A percentile compares a stretch with the other conserved stretches of the same genome.
Evolutionary conservation across 805 yeast species (phyloP).

Genomic region (Starmerella sirachaensis): DNA sequence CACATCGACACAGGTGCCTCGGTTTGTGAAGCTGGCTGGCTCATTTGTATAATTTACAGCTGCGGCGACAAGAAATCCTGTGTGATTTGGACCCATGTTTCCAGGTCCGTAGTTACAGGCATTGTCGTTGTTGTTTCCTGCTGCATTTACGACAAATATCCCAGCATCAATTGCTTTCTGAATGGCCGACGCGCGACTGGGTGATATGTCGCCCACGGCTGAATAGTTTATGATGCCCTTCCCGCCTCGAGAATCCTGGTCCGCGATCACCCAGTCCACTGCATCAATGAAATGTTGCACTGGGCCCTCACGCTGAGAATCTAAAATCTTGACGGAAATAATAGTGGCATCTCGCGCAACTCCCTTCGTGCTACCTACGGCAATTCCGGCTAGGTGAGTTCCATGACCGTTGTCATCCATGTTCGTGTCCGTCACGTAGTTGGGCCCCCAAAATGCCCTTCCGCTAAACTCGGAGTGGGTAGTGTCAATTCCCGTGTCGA

Average conservation of each 20-base stretch:
- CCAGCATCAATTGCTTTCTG: constrained; percentile 18
- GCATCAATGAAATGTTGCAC: constrained; percentile 28
- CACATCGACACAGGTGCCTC: constrained; percentile 85
- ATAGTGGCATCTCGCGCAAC: constrained; percentile 70
- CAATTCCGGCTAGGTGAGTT: constrained; percentile 94
- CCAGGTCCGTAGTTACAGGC: constrained; percentile 87
- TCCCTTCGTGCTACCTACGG: constrained; percentile 69
- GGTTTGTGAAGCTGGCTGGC: constrained; percentile 72
- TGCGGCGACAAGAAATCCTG: constrained; percentile 67
- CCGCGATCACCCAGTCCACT: constrained; percentile 26
- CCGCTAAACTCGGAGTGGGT: constrained; percentile 69
- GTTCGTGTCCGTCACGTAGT: constrained; percentile 58
- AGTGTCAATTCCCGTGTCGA: constrained; percentile 78
- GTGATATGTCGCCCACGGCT: constrained; percentile 19
- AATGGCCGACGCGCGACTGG: constrained; percentile 23
- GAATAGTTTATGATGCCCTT: constrained; percentile 25
- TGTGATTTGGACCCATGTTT: constrained; percentile 46
- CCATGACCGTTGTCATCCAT: constrained; percentile 93
- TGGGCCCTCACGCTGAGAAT: constrained; percentile 49
- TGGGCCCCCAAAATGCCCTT: constrained; percentile 77
- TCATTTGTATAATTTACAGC: constrained; percentile 61
- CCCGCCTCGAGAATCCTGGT: constrained; percentile 19
- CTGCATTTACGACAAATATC: constrained; percentile 27
- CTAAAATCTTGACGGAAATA: constrained; percentile 74
- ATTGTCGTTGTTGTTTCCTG: constrained; percentile 62